Evolutionary conservation across 176 grass and related monocot genomes (phyloP).

Genomic region (Areca catechu): DNA sequence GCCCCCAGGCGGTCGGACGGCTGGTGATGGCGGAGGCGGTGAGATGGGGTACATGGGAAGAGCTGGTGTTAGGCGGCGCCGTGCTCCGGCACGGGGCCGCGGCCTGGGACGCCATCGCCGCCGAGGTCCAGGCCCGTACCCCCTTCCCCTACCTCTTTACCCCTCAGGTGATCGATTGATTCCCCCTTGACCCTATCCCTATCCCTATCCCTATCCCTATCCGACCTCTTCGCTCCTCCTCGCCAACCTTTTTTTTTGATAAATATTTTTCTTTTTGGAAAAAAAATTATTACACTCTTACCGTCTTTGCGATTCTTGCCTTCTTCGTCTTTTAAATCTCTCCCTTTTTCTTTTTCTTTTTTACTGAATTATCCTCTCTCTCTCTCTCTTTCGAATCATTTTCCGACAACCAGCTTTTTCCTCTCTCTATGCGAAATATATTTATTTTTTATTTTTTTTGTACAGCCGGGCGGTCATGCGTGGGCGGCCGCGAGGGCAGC

Average conservation of each 20-base stretch:
- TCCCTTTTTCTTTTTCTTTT: neutral
- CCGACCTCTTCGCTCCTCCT: neutral
- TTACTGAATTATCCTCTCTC: neutral
- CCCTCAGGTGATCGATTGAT: conserved; percentile 17
- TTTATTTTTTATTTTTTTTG: no score
- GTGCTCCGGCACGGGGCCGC: conserved; percentile 63
- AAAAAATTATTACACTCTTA: no score
- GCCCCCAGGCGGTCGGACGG: conserved; percentile 18
- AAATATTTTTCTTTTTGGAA: no score
- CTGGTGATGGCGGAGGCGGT: conserved; percentile 3
- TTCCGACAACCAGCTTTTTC: no score
- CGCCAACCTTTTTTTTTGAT: no score
- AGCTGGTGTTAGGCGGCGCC: conserved; percentile 74
- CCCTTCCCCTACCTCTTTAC: conserved; percentile 16
- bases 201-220: neutral
- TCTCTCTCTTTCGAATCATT: no score
- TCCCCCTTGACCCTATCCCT: conserved; percentile 28
- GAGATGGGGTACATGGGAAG: conserved; percentile 84
- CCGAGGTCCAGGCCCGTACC: conserved; percentile 62
- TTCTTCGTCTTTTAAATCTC: neutral
- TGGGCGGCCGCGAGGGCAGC: no score
- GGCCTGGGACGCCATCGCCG: conserved; percentile 57
- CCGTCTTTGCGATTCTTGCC: no score
- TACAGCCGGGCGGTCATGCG: no score
- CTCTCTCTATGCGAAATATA: no score